phyloP scores from a whole-genome alignment of 2,329 filamentous ascomycete genomes.

The Xylaria sp. region DNA sequence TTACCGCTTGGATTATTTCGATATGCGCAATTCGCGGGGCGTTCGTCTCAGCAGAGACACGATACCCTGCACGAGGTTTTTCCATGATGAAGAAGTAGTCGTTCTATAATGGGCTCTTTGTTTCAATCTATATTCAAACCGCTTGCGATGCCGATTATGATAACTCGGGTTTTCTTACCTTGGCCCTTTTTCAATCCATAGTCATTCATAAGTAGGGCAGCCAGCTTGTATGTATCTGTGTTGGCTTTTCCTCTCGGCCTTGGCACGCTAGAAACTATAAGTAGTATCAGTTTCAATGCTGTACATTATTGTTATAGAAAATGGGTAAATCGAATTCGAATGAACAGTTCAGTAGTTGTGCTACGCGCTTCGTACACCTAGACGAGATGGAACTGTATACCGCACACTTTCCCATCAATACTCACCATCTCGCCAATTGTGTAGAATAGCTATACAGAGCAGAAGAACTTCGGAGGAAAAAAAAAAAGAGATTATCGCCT shows the following conservation, averaged over 20 bases:
- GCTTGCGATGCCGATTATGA: conserved; percentile 14
- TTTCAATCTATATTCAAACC: neutral
- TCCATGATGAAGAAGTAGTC: neutral
- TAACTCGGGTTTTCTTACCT: neutral
- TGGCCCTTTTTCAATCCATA: no score
- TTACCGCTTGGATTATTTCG: neutral
- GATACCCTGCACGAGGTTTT: neutral
- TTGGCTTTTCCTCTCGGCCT: neutral
- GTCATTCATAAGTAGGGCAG: conserved; percentile 11
- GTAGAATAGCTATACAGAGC: no score
- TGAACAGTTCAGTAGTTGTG: neutral
- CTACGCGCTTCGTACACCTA: no score
- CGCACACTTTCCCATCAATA: no score
- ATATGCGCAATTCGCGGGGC: neutral
- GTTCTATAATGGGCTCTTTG: neutral
- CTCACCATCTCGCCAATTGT: no score
- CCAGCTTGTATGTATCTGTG: conserved; percentile 1
- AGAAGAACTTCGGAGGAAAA: no score
- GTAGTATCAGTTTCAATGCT: conserved; percentile 10
- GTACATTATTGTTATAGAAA: conserved; percentile 5
- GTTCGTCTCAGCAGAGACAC: neutral
- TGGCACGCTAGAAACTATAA: neutral
- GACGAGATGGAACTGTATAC: no score
- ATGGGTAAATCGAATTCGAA: neutral
- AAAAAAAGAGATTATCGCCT: no score